Evolutionary conservation across 257 asterid genomes (phyloP), one percentile per base, ranked within the genome.

Genomic region (Fraxinus cuspidata): DNA sequence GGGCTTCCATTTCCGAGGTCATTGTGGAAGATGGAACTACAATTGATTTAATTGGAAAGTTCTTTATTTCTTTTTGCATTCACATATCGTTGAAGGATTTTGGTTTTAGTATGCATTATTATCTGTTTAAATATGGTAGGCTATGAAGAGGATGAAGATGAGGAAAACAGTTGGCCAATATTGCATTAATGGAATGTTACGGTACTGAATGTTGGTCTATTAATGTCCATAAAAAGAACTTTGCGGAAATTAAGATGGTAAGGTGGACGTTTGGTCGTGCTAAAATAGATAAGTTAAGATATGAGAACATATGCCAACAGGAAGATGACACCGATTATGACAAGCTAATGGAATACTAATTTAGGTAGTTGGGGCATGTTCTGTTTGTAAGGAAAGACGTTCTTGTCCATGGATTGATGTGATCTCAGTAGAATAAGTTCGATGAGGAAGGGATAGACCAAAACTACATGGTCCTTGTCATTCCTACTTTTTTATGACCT

Each of bases 1-100:
- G 97, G 72, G 97, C 96, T 74, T 93, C 98, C 11, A 89, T 84
- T 21, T 82, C 84, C 18, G 84, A 88, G 8, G 75, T 80, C 38
- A 93, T 96, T 0, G 88, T 90, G 74, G 96, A 89, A 81, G 98
- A 93, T 70, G 96, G 97, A 58, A 85, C 94, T 51, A 90, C 97
- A 58, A 91, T 93, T 76, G 97, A 93, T 84, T 83, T 93, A 77
- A 93, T 47, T 47, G 58, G 58, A 21, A 47, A 47, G 58, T 47
- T 47, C 18, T 15, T 47, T 47, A 47, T 15, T 42, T 47, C 58
- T 47, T 47, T 47, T 47, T 16, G 2, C 58, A 47, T 47, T 47
- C 58, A 47, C 58, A 16, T 47, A 47, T 47, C 5, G 58, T 15
- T 47, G 58, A 4, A 4, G 21, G 58, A 47, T 47, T 47, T 47